Percentiles rank a stretch among this genome's conserved stretches.
Evolutionary conservation across 164 flowering plant genomes (phyloP).

Genomic region (Magnolia officinalis): DNA sequence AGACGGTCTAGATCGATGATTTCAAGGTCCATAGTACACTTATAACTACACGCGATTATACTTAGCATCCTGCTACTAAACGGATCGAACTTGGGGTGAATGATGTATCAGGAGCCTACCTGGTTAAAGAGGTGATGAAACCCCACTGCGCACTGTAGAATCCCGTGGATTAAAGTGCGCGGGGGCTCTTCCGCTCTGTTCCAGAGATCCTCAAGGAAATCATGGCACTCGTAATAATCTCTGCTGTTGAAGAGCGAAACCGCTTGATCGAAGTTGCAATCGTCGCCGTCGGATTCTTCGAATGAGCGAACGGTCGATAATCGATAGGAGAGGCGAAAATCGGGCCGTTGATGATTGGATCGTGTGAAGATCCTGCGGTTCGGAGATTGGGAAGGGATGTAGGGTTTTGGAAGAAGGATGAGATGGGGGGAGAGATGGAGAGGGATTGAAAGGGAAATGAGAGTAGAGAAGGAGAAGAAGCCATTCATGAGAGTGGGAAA

Average conservation of each 20-base stretch:
- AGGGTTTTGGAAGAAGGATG: neutral
- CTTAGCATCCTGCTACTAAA: no score
- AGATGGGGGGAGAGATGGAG: neutral
- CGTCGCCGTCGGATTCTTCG: slow-evolving; percentile 28
- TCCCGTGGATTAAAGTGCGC: slow-evolving; percentile 67
- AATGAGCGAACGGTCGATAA: neutral
- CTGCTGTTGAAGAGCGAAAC: slow-evolving; percentile 64
- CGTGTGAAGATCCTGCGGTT: neutral
- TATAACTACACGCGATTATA: no score
- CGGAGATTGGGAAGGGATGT: neutral
- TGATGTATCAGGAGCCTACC: slow-evolving; percentile 16
- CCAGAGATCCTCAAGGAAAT: slow-evolving; percentile 76
- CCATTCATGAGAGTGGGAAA: neutral
- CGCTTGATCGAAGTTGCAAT: slow-evolving; percentile 50
- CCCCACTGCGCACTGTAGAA: slow-evolving; percentile 86
- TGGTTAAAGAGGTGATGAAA: slow-evolving; percentile 80
- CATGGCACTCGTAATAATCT: slow-evolving; percentile 75
- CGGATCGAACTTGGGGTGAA: no score
- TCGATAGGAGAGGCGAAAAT: slow-evolving; percentile 2
- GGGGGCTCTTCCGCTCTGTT: slow-evolving; percentile 56
- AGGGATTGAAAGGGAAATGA: neutral
- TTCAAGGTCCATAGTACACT: no score
- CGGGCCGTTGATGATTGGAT: neutral
- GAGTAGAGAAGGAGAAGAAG: neutral
- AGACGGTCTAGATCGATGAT: no score